Evolutionary conservation across 108 stramenopile species (phyloP).

Genomic region (Cyclotella choctawhatcheeana): DNA sequence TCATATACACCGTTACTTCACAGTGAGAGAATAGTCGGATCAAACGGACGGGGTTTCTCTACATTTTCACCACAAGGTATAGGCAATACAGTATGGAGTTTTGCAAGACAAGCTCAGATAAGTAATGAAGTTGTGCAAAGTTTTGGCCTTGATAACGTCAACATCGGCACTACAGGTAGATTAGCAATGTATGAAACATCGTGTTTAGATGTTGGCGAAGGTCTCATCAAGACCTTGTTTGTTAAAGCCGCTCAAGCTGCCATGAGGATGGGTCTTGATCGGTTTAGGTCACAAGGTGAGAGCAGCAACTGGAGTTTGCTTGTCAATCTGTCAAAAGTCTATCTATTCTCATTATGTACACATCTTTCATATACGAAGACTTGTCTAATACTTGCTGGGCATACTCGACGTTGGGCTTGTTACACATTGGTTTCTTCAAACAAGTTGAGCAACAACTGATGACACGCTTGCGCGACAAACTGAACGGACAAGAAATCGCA

Average conservation of each 20-base stretch:
- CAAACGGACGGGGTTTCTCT: constrained; percentile 57
- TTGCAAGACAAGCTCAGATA: constrained; percentile 79
- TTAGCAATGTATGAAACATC: constrained; percentile 74
- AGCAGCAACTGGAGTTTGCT: too few relatives aligned
- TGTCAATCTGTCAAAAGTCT: too few relatives aligned
- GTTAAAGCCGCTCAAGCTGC: constrained; percentile 59
- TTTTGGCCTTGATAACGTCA: constrained; percentile 35
- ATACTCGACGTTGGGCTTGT: constrained; percentile 71
- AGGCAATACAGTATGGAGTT: constrained; percentile 66
- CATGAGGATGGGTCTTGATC: constrained; percentile 49
- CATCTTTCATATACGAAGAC: too few relatives aligned
- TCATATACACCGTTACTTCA: constrained; percentile 37
- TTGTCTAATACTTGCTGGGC: constrained; percentile 43
- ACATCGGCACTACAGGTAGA: constrained; percentile 59
- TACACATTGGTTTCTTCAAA: constrained; percentile 67
- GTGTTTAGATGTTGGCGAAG: constrained; percentile 79
- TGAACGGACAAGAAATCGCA: constrained; percentile 77
- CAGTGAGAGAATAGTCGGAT: neutral
- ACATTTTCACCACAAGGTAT: constrained; percentile 78
- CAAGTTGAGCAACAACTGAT: constrained; percentile 44
- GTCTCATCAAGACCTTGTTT: constrained; percentile 64
- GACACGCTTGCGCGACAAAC: constrained; percentile 21
- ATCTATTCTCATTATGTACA: too few relatives aligned
- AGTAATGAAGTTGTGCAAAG: constrained; percentile 58
- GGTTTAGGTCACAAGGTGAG: constrained; percentile 77